Conservation (phyloP, 345 rosid species). For the Arabis hirsuta region DNA sequence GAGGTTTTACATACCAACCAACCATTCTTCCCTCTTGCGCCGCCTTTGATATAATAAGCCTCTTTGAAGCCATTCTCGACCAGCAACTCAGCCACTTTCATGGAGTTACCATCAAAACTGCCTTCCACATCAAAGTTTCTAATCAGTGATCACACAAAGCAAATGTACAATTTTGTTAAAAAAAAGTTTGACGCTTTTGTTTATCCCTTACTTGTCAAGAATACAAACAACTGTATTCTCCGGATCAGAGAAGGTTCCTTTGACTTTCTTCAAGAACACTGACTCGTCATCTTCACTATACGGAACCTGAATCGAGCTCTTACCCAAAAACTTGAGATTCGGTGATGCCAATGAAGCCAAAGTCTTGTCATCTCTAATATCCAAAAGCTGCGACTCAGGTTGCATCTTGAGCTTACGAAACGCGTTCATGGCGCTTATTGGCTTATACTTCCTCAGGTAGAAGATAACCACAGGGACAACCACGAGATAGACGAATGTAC, state of each 20-base stretch:
- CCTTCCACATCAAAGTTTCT: slow-evolving; percentile 55
- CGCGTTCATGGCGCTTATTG: slow-evolving; percentile 61
- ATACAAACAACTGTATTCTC: slow-evolving; percentile 63
- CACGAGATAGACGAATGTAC: slow-evolving; percentile 80
- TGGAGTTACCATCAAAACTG: slow-evolving; percentile 89
- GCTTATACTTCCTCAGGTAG: slow-evolving; percentile 75
- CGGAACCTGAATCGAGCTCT: slow-evolving; percentile 61
- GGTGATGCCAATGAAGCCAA: slow-evolving; percentile 66
- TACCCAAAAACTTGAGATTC: slow-evolving; percentile 57
- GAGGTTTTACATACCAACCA: slow-evolving; percentile 77
- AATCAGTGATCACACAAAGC: neutral
- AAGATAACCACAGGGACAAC: slow-evolving; percentile 59
- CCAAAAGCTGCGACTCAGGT: slow-evolving; percentile 75
- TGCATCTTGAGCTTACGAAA: slow-evolving; percentile 69
- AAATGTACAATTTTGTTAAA: neutral
- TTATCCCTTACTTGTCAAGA: slow-evolving; percentile 71
- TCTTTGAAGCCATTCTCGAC: slow-evolving; percentile 79
- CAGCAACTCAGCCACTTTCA: slow-evolving; percentile 74
- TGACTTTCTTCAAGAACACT: slow-evolving; percentile 60
- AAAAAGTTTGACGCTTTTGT: slow-evolving; percentile 22
- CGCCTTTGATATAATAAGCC: slow-evolving; percentile 83
- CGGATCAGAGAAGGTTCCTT: slow-evolving; percentile 62
- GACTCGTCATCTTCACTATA: slow-evolving; percentile 59
- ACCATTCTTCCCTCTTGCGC: slow-evolving; percentile 85
- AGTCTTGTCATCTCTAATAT: slow-evolving; percentile 70